These are phyloP conservation scores for Backusella liffmaniae DNA, from an alignment of 192 early-diverging fungal genomes.

Conservation along the genomic window DNA sequence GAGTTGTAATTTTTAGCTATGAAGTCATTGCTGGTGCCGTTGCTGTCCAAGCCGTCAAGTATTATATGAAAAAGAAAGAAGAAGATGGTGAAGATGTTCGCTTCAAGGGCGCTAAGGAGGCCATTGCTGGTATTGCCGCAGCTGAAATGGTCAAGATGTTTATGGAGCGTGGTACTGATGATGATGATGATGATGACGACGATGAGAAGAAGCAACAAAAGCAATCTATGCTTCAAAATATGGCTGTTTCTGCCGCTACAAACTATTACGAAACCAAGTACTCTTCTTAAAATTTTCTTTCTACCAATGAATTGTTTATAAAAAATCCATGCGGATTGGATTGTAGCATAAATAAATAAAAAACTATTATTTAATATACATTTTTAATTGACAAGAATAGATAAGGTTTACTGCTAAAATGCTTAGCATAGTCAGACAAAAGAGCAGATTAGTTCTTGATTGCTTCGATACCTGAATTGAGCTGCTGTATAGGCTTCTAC, in stretches of 20 bases:
- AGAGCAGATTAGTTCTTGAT: no score
- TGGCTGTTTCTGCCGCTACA: constrained; percentile 29
- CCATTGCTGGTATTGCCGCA: constrained; percentile 17
- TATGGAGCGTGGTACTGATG: constrained; percentile 27
- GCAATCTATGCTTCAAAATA: constrained; percentile 17
- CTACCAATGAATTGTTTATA: neutral
- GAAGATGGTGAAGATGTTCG: constrained; percentile 14
- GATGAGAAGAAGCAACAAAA: constrained; percentile 25
- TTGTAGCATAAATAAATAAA: neutral
- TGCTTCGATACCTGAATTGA: no score
- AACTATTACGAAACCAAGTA: constrained; percentile 31
- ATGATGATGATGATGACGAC: constrained; percentile 28
- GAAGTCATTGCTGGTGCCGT: constrained; percentile 51
- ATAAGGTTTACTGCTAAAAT: no score
- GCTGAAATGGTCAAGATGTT: constrained; percentile 32
- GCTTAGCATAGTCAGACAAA: no score
- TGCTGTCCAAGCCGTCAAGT: constrained; percentile 52
- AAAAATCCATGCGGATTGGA: constrained; percentile 1
- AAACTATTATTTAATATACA: neutral
- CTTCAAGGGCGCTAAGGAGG: constrained; percentile 18
- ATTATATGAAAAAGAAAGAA: constrained; percentile 37
- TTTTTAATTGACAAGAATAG: neutral
- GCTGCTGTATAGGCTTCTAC: no score
- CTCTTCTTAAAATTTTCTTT: neutral
- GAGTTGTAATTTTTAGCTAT: constrained; percentile 12